phyloP scores from a whole-genome alignment of 805 yeast species.

The Monosporozyma servazzii region DNA sequence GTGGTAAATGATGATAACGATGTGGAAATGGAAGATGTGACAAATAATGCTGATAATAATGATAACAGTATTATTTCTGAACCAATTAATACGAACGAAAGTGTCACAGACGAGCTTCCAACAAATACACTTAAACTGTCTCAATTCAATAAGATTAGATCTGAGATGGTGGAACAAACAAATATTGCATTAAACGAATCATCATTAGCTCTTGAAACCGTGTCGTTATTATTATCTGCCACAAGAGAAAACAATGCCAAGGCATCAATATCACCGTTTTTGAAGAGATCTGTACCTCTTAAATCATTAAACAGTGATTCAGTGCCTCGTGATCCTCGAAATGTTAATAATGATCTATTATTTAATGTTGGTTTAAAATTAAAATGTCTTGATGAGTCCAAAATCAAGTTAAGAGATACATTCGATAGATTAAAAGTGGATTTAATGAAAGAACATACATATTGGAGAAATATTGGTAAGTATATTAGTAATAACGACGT shows the following conservation, averaged over 20 bases:
- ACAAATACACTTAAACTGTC: neutral
- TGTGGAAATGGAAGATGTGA: neutral
- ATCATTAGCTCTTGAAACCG: constrained; percentile 77
- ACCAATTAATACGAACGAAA: neutral
- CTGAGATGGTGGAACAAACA: constrained; percentile 44
- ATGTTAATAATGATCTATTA: constrained; percentile 19
- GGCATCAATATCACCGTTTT: constrained; percentile 78
- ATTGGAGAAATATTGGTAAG: constrained; percentile 43
- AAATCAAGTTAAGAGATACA: constrained; percentile 42
- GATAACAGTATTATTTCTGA: neutral
- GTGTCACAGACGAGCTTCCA: neutral
- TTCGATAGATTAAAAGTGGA: constrained; percentile 44
- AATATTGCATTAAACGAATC: constrained; percentile 78
- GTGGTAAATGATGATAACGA: neutral
- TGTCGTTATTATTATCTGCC: constrained; percentile 71
- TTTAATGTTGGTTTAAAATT: constrained; percentile 70
- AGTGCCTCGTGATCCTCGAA: constrained; percentile 17
- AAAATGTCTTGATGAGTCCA: constrained; percentile 51
- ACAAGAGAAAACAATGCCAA: constrained; percentile 79
- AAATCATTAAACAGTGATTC: constrained; percentile 55
- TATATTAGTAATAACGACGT: constrained; percentile 20
- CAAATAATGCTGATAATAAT: neutral
- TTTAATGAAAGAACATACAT: constrained; percentile 45
- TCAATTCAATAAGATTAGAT: constrained; percentile 32
- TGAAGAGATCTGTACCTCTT: constrained; percentile 62